These are phyloP conservation scores for Graphilbum ipis-grandicollis DNA, from an alignment of 2,329 filamentous ascomycete genomes.

Conservation along the genomic window DNA sequence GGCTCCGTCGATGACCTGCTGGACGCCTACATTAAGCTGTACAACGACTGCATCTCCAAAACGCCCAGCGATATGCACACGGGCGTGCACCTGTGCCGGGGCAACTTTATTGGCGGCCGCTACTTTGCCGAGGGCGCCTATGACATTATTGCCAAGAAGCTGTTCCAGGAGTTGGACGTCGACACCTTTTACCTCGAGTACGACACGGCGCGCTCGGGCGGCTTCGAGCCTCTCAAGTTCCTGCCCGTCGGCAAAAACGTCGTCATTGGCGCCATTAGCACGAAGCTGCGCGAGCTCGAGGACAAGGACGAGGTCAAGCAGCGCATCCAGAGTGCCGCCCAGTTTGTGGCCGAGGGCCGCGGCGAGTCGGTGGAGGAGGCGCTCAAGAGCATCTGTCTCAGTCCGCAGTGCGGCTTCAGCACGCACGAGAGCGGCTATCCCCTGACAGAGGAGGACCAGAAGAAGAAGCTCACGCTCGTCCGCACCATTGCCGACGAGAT, in stretches of 20 bases:
- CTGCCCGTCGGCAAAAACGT: slow-evolving; percentile 45
- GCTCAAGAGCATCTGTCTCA: slow-evolving; percentile 48
- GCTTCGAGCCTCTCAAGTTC: slow-evolving; percentile 46
- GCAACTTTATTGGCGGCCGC: slow-evolving; percentile 48
- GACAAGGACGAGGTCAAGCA: slow-evolving; percentile 46
- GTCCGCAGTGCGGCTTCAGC: slow-evolving; percentile 58
- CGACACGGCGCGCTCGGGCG: slow-evolving; percentile 45
- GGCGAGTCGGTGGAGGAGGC: slow-evolving; percentile 48
- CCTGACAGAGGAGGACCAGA: slow-evolving; percentile 52
- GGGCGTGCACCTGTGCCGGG: slow-evolving; percentile 58
- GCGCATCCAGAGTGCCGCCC: slow-evolving; percentile 41
- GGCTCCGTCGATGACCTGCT: slow-evolving; percentile 53
- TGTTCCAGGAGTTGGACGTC: slow-evolving; percentile 45
- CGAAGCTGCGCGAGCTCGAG: slow-evolving; percentile 44
- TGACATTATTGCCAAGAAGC: slow-evolving; percentile 48
- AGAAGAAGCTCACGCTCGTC: slow-evolving; percentile 54
- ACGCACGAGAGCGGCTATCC: slow-evolving; percentile 59
- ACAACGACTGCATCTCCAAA: slow-evolving; percentile 52
- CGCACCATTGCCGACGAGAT: slow-evolving; percentile 56
- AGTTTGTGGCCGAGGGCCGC: slow-evolving; percentile 51
- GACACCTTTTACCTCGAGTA: slow-evolving; percentile 56
- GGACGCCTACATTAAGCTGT: slow-evolving; percentile 58
- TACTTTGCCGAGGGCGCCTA: slow-evolving; percentile 52
- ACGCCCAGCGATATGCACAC: slow-evolving; percentile 55
- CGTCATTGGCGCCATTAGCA: slow-evolving; percentile 46